Base-by-base conservation (phyloP, 2,329 filamentous ascomycete species). In the Fusarium lateritium region DNA sequence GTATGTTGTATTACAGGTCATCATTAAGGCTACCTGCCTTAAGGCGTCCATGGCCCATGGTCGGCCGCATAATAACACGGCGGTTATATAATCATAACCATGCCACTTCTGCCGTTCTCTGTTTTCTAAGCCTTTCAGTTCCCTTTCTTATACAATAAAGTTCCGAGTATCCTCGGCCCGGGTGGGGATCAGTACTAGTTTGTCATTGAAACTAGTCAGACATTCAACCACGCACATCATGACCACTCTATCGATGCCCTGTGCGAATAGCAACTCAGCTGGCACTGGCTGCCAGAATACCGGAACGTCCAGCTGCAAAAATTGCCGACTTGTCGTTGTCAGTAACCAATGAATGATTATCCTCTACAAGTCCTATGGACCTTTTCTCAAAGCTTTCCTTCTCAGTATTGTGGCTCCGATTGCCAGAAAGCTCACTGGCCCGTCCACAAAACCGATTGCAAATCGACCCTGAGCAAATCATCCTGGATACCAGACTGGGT, bases 381-480 rank as follows among this genome's bases (percentile, higher is more conserved):
- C 9, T 15, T 3, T 19, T 8, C 8, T 13, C 17, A 28, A 6
- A 2, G 2, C 21, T 10, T 40, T 13, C 9, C 5, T n/a, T 11
- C 3, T 0, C 9, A 69, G 61, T 69, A 65, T 46, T 69, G 65
- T 9, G 5, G 55, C 15, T 14, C 11, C 8, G 38, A 42, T 6
- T 69, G 65, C 14, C 53, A 65, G 19, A 47, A 31, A 3, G n/a
- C 15, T 0, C 55, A 69, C 21, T 56, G 46, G 46, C 4, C 14
- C 1, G 1, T 21, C 1, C 56, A 69, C 7, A 53, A 47, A 10
- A 0, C 5, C 1, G 6, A 46, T 19, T 69, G 56, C 43, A 53
- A 19, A 10, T 65, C 56, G 1, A 1, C 31, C 2, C 7, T 47
- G 1, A 22, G 6, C 5, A 62, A 54, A 9, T 4, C n/a, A 1